A percentile compares a stretch with the other conserved stretches of the same genome.
Evolutionary conservation across 192 early-diverging fungal species (phyloP).

Genomic region (Rhizophagus prolifer): DNA sequence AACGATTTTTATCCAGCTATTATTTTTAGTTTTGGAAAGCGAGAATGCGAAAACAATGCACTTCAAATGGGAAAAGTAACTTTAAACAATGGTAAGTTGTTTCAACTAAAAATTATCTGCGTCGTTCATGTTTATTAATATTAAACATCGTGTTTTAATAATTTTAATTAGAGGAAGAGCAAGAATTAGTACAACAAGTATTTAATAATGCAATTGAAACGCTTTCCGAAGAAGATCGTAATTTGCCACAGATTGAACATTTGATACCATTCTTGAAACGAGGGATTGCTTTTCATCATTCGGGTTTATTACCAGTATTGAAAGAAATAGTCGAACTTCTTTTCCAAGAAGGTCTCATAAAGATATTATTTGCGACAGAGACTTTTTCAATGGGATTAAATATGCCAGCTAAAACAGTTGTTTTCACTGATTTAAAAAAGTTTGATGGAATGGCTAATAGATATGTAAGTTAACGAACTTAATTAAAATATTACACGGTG

Average conservation of each 20-base stretch:
- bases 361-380: conserved; percentile 97
- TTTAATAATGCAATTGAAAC: conserved; percentile 84
- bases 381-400: conserved; percentile 99
- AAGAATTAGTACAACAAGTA: conserved; percentile 81
- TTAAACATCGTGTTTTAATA: background rate
- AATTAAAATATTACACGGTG: background rate
- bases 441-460: conserved; percentile 87
- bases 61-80: conserved; percentile 77
- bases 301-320: conserved; percentile 90
- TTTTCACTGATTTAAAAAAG: conserved; percentile 91
- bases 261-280: conserved; percentile 87
- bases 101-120: background rate
- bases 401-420: conserved; percentile 99
- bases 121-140: background rate
- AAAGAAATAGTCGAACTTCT: conserved; percentile 98
- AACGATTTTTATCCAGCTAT: conserved; percentile 97
- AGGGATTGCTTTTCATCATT: conserved; percentile 97
- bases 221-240: conserved; percentile 86
- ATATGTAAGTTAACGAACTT: conserved; percentile 56
- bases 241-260: conserved; percentile 89
- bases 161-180: conserved; percentile 44
- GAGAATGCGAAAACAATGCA: conserved; percentile 90
- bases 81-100: conserved; percentile 67
- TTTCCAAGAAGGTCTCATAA: conserved; percentile 93
- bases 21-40: conserved; percentile 92